Evolutionary conservation across 176 grass and related monocot genomes (phyloP), one percentile per base, ranked within the genome.

Genomic region (Elymus sibiricus): DNA sequence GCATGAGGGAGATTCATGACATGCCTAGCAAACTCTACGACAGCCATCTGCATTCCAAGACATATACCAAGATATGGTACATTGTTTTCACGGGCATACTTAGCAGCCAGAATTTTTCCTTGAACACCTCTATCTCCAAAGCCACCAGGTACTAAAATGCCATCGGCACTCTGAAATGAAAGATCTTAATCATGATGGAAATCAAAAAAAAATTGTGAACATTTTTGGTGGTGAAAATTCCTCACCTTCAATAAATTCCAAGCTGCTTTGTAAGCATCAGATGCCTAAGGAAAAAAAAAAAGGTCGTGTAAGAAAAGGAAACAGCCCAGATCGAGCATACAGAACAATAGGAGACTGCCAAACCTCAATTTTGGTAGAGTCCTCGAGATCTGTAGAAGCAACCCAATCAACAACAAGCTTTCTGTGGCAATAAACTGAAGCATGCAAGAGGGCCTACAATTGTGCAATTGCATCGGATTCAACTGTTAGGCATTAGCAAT

Each of bases 1-100:
- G 91, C 93, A 13, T 85, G 78, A 60, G 44, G 17, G 60, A 93
- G 85, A 43, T 93, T 87, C 91, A 93, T 91, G 58, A 89, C 91
- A 89, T 88, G 60, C 60, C 84, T 89, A 82, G 93, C 93, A 79
- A 85, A 95, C 78, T 95, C 93, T 31, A 95, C 72, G 4, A 93
- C 93, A n/a, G 93, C 93, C 82, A 95, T 92, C 85, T 95, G 93
- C 93, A 95, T 93, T 79, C 93, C 93, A 21, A 95, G 88, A 85
- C 93, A 95, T 83, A 95, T 95, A 46, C 93, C 91, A 82, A 95
- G 86, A 87, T 91, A 95, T 39, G 93, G 88, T 35, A 95, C 88
- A 79, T 89, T 91, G 9, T 84, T 91, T 93, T 93, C 84, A 64
- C 93, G 93, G 60, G 93, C 93, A 85, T 89, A 95, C 89, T 91